Percentiles rank a stretch among this genome's conserved stretches.
phyloP scores from a whole-genome alignment of 495 filamentous ascomycete genomes.

The Penicillium tannophilum region DNA sequence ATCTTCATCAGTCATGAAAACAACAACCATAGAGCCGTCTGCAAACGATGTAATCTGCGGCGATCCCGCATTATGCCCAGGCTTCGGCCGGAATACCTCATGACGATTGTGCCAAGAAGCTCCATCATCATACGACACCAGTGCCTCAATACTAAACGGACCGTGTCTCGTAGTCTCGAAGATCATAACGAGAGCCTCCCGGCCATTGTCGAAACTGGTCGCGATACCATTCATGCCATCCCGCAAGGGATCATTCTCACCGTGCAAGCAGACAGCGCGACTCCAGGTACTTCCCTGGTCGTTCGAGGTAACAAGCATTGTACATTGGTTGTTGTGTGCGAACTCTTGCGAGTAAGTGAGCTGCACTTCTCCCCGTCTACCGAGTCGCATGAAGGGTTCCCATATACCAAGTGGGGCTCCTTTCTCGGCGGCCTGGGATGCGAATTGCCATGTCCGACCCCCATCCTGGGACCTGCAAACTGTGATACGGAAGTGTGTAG shows the following conservation, averaged over 20 bases:
- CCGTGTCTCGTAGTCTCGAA: conserved; percentile 58
- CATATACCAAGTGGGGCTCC: conserved; percentile 53
- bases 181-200: conserved; percentile 54
- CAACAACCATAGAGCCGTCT: conserved; percentile 57
- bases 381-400: conserved; percentile 63
- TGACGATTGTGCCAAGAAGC: conserved; percentile 54
- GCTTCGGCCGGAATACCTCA: conserved; percentile 48
- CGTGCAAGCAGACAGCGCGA: conserved; percentile 47
- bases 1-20: conserved; percentile 67
- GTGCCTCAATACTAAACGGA: conserved; percentile 56
- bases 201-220: conserved; percentile 39
- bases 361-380: conserved; percentile 52
- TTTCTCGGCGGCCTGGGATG: conserved; percentile 53
- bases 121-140: conserved; percentile 61
- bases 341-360: conserved; percentile 61
- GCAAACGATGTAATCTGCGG: conserved; percentile 60
- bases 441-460: conserved; percentile 55
- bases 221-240: conserved; percentile 66
- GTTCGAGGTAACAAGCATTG: conserved; percentile 56
- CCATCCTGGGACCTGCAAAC: conserved; percentile 58
- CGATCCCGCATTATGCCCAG: conserved; percentile 55
- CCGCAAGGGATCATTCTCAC: conserved; percentile 43
- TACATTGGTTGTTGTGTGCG: conserved; percentile 59
- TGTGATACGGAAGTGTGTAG: conserved; percentile 60
- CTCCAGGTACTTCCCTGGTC: conserved; percentile 58